Base-by-base conservation (phyloP, 257 asterid genomes). In the Pogostemon cablin region DNA sequence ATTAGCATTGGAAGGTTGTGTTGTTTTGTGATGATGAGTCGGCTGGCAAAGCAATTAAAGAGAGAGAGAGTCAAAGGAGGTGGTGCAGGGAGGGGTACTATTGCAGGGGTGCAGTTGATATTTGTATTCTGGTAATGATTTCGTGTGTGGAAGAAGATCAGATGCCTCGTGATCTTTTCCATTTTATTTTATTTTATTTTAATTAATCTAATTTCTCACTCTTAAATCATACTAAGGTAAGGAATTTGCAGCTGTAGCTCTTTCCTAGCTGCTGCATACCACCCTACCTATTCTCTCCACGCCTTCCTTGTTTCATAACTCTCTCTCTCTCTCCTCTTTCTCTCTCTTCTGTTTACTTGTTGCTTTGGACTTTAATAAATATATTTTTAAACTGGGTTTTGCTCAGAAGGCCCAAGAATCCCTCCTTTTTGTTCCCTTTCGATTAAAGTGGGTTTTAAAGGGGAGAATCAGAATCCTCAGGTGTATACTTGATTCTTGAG, bases 51-150 rank as follows among this genome's bases (percentile, higher is more conserved):
- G 44, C 7, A 41, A 41, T 41, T 12, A 11, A 61, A 38, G 68
- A 73, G 72, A 47, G 71, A 54, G n/a, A 56, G 71, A 62, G 75
- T 62, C 75, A 69, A 75, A 62, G 75, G 41, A 54, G 79, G 1
- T 0, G 32, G 32, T 25, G 32, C 62, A 68, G 65, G 61, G 17
- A 15, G 17, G 75, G 68, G 72, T 3, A 62, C 67, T 62, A 58
- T 75, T 61, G 79, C 79, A 75, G 79, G 42, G 79, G 70, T 60
- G 71, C 79, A 75, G 79, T 61, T 68, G 64, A 67, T 75, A 75
- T 75, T 75, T 75, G 80, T 75, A 75, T 75, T 75, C 63, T 75
- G 62, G 75, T 75, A 75, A 75, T 75, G 17, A 75, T 75, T 69
- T 75, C 75, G 75, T 69, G 75, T 32, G 65, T 75, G 69, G 75